Conservation (phyloP, 176 grass and related monocot genomes). For the Musa troglodytarum region DNA sequence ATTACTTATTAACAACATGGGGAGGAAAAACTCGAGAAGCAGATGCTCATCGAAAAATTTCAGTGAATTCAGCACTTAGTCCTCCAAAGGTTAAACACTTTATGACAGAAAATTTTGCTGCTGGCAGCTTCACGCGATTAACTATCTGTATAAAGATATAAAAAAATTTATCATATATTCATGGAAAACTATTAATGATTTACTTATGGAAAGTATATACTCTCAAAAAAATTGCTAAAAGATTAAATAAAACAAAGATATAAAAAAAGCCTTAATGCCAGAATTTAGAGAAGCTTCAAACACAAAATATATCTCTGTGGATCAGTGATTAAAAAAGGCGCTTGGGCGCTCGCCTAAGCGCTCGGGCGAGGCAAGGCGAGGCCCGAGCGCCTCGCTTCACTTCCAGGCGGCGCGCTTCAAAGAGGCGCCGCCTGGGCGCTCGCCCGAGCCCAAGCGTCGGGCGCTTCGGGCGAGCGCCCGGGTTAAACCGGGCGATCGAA, state of each 20-base stretch:
- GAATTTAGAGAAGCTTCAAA: constrained; percentile 87
- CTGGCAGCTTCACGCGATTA: constrained; percentile 89
- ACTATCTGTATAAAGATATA: constrained; percentile 29
- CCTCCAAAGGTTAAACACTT: constrained; percentile 72
- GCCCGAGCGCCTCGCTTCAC: no score
- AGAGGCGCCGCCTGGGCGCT: no score
- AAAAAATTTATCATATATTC: no score
- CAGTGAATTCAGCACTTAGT: constrained; percentile 56
- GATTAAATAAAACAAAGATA: neutral
- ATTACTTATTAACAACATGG: constrained; percentile 66
- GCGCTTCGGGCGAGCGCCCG: no score
- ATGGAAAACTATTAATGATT: neutral
- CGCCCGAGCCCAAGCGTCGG: no score
- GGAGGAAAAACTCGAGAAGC: constrained; percentile 95
- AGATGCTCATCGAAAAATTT: constrained; percentile 95
- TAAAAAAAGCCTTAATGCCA: constrained; percentile 75
- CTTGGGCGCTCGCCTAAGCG: no score
- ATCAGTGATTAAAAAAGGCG: neutral
- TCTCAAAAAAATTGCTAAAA: neutral
- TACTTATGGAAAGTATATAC: neutral
- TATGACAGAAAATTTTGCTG: constrained; percentile 98
- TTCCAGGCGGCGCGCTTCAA: no score
- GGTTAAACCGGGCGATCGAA: no score
- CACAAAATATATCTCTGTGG: constrained; percentile 61
- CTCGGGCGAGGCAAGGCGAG: no score